Conservation (phyloP, 2,329 filamentous ascomycete species). For the Neodidymelliopsis sp. region DNA sequence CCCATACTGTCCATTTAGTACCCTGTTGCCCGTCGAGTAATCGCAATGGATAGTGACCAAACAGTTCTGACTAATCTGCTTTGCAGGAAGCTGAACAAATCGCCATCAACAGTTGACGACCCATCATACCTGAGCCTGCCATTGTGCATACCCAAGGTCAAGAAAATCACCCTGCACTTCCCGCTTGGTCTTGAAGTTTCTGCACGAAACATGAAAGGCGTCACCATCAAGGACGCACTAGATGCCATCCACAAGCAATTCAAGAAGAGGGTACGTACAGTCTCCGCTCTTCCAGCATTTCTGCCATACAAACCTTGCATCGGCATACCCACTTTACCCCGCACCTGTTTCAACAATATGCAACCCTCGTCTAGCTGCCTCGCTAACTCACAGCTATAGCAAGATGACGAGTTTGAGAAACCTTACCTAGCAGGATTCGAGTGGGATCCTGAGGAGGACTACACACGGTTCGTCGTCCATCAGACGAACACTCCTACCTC, state of each 20-base stretch:
- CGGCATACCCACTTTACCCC: constrained; percentile 9
- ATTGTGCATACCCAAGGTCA: constrained; percentile 82
- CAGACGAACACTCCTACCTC: constrained; percentile 69
- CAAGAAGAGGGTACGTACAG: constrained; percentile 95
- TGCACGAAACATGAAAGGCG: constrained; percentile 89
- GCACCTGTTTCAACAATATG: constrained; percentile 2
- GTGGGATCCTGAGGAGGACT: constrained; percentile 93
- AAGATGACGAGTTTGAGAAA: constrained; percentile 87
- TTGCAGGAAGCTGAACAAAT: constrained; percentile 90
- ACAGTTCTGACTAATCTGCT: constrained; percentile 24
- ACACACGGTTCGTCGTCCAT: constrained; percentile 86
- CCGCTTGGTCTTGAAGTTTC: constrained; percentile 86
- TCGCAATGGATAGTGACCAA: background rate
- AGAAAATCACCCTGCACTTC: constrained; percentile 94
- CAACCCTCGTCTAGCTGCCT: background rate
- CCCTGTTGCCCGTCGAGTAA: background rate
- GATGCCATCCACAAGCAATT: constrained; percentile 96
- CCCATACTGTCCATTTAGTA: background rate
- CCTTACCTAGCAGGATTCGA: constrained; percentile 94
- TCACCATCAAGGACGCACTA: constrained; percentile 95
- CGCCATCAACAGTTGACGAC: constrained; percentile 79
- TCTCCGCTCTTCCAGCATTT: constrained; percentile 17
- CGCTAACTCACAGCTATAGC: constrained; percentile 58
- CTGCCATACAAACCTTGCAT: background rate
- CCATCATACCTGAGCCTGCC: constrained; percentile 82